phyloP scores from a whole-genome alignment of 2,329 filamentous ascomycete species.

The Tothia fuscella region DNA sequence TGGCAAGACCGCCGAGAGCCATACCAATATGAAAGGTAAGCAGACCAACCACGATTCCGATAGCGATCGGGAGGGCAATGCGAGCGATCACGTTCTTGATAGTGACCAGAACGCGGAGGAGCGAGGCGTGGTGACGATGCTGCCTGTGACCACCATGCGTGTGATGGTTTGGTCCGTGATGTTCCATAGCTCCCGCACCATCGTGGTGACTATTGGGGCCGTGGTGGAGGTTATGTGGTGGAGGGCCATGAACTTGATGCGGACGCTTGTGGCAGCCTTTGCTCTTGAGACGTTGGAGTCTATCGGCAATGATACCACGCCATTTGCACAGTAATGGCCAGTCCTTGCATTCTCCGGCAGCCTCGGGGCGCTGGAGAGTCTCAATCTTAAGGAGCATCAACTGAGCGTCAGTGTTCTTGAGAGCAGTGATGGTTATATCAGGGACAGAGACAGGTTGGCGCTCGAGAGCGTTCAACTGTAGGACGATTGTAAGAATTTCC shows the following conservation, averaged over 20 bases:
- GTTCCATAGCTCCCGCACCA: neutral
- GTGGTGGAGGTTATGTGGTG: constrained; percentile 16
- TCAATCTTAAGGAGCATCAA: constrained; percentile 28
- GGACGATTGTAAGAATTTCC: constrained; percentile 27
- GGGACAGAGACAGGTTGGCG: constrained; percentile 21
- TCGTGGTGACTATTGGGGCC: constrained; percentile 5
- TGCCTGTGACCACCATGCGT: constrained; percentile 14
- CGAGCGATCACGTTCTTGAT: constrained; percentile 47
- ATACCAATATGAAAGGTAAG: constrained; percentile 56
- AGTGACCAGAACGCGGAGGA: constrained; percentile 34
- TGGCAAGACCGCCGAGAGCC: constrained; percentile 49
- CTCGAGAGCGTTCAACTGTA: constrained; percentile 25
- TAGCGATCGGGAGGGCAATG: constrained; percentile 54
- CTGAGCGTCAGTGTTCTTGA: constrained; percentile 25
- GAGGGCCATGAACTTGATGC: constrained; percentile 16
- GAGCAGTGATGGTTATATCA: constrained; percentile 24
- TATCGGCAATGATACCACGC: constrained; percentile 25
- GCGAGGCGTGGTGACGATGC: constrained; percentile 17
- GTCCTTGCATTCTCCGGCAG: constrained; percentile 18
- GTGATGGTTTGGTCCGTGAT: constrained; percentile 2
- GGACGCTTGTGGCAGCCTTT: constrained; percentile 22
- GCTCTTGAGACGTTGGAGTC: constrained; percentile 13
- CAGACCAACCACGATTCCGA: constrained; percentile 58
- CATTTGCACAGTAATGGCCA: constrained; percentile 30
- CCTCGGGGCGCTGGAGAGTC: constrained; percentile 12